Conservation (phyloP, 805 yeast genomes). For the Candida coleopterorum region DNA sequence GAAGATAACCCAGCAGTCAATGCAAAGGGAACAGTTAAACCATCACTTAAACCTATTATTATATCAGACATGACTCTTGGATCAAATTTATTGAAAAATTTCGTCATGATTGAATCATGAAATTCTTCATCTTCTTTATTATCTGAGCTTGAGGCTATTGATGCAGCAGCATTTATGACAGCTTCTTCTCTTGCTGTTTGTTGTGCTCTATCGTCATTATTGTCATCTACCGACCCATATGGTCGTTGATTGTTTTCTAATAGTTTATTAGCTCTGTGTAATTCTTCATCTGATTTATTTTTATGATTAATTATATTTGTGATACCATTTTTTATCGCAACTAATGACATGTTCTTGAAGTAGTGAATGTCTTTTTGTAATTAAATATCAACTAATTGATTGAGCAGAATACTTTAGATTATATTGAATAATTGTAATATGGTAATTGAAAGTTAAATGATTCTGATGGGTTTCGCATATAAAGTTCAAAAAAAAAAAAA, state of each 20-base stretch:
- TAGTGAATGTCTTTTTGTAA: not conserved
- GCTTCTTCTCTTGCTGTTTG: slow-evolving; percentile 34
- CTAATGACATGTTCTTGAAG: slow-evolving; percentile 22
- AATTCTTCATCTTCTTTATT: slow-evolving; percentile 22
- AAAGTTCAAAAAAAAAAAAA: no score
- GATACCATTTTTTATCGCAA: slow-evolving; percentile 33
- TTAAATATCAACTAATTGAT: not conserved
- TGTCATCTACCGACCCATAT: slow-evolving; percentile 30
- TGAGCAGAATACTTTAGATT: no score
- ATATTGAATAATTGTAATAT: no score
- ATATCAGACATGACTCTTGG: slow-evolving; percentile 94
- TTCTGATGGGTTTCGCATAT: no score
- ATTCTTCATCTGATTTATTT: slow-evolving; percentile 25
- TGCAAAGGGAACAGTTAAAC: slow-evolving; percentile 98
- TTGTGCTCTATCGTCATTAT: slow-evolving; percentile 29
- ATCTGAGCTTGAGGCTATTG: slow-evolving; percentile 12
- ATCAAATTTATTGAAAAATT: slow-evolving; percentile 53
- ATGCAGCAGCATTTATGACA: slow-evolving; percentile 25
- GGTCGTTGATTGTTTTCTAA: slow-evolving; percentile 30
- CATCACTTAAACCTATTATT: slow-evolving; percentile 92
- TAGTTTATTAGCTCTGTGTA: slow-evolving; percentile 25
- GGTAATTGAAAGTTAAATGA: no score
- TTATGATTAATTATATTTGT: slow-evolving; percentile 17
- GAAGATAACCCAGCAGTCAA: slow-evolving; percentile 93
- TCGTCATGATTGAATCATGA: slow-evolving; percentile 16